A percentile compares a stretch with the other conserved stretches of the same genome.
phyloP scores from a whole-genome alignment of 2,329 filamentous ascomycete species.

The Achaetomium macrosporum region DNA sequence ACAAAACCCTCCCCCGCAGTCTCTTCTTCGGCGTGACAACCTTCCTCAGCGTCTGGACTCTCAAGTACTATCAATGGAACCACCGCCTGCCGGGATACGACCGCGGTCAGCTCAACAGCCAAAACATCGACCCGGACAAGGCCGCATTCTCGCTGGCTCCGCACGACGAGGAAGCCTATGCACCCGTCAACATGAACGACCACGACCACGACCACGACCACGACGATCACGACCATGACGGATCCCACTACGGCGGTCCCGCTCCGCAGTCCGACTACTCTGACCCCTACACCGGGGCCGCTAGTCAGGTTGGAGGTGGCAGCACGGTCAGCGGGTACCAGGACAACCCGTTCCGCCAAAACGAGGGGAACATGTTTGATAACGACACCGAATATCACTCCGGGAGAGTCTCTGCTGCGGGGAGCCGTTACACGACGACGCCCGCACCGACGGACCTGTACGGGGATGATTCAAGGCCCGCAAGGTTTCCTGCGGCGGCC shows the following conservation, averaged over 20 bases:
- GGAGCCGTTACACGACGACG: slow-evolving; percentile 34
- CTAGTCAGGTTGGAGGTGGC: slow-evolving; percentile 8
- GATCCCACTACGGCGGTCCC: slow-evolving; percentile 18
- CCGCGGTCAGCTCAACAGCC: slow-evolving; percentile 29
- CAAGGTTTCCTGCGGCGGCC: slow-evolving; percentile 51
- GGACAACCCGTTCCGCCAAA: slow-evolving; percentile 27
- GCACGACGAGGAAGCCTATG: slow-evolving; percentile 61
- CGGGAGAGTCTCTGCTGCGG: slow-evolving; percentile 23
- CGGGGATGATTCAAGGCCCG: slow-evolving; percentile 39
- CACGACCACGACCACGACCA: slow-evolving; percentile 37
- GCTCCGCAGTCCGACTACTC: slow-evolving; percentile 20
- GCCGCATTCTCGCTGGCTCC: slow-evolving; percentile 62
- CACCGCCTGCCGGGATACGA: slow-evolving; percentile 58
- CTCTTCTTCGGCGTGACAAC: slow-evolving; percentile 50
- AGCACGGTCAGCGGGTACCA: slow-evolving; percentile 34
- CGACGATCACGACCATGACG: slow-evolving; percentile 27
- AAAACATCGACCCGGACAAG: slow-evolving; percentile 62
- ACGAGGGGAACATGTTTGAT: slow-evolving; percentile 39
- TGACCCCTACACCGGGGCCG: slow-evolving; percentile 21
- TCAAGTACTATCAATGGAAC: slow-evolving; percentile 58
- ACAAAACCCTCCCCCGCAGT: slow-evolving; percentile 31
- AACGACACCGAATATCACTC: slow-evolving; percentile 44
- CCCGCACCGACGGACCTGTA: slow-evolving; percentile 39
- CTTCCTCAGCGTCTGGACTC: slow-evolving; percentile 53
- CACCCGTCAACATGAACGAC: slow-evolving; percentile 53